These are phyloP conservation scores for Aphanocladium album DNA, from an alignment of 2,329 filamentous ascomycete species.

Conservation along the genomic window DNA sequence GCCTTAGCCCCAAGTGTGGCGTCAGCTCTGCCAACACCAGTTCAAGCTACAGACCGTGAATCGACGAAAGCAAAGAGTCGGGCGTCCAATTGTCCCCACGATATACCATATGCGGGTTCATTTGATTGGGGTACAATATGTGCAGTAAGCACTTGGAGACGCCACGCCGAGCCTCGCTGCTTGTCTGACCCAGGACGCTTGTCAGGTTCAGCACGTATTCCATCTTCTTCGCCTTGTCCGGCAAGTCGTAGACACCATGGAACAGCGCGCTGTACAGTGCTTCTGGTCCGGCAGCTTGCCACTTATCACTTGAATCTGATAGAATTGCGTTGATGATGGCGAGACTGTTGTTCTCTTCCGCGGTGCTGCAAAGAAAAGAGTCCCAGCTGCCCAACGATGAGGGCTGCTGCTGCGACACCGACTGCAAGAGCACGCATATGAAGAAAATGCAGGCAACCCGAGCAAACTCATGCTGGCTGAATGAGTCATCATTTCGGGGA, in stretches of 20 bases:
- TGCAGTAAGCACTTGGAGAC: neutral
- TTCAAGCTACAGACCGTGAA: neutral
- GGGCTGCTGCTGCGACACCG: neutral
- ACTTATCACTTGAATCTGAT: neutral
- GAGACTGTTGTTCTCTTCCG: neutral
- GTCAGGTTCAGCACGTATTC: neutral
- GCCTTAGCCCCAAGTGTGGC: neutral
- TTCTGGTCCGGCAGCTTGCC: neutral
- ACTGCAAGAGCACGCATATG: neutral
- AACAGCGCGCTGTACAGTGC: neutral
- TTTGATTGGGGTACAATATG: neutral
- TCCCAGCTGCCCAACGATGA: neutral
- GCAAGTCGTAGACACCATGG: neutral
- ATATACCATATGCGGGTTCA: neutral
- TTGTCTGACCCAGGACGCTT: neutral
- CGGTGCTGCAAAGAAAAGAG: neutral
- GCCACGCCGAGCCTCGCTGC: neutral
- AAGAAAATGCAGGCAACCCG: neutral
- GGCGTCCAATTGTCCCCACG: neutral
- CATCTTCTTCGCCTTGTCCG: neutral
- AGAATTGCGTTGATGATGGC: neutral
- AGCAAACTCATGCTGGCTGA: neutral
- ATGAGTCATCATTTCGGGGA: neutral
- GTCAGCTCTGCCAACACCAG: neutral
- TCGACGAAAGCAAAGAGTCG: neutral